Percentiles rank a stretch among this genome's conserved stretches.
Conservation (phyloP, 108 stramenopile genomes). For the Fistulifera pelliculosa region DNA sequence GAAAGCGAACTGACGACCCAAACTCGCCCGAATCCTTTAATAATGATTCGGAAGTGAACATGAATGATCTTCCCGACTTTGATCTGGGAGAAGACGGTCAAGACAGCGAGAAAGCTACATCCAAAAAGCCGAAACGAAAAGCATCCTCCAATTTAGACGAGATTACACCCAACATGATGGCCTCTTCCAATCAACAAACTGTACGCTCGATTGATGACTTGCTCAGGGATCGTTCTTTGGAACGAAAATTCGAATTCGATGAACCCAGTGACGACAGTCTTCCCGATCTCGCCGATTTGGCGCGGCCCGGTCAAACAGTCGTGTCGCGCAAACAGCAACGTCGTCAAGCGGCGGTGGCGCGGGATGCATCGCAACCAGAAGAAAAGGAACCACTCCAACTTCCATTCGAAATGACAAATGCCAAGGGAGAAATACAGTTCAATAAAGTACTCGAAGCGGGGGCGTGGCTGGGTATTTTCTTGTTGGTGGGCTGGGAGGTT, state of each 20-base stretch:
- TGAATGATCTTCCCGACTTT: conserved; percentile 66
- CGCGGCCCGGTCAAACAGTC: conserved; percentile 11
- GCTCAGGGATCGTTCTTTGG: conserved; percentile 39
- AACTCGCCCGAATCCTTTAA: not conserved
- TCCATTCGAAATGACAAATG: conserved; percentile 13
- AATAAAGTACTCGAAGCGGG: conserved; percentile 55
- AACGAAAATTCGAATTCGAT: conserved; percentile 38
- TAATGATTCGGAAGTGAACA: not conserved
- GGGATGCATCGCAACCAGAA: conserved; percentile 32
- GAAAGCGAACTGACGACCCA: conserved; percentile 11
- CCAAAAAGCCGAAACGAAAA: conserved; percentile 2
- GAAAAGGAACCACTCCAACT: conserved; percentile 23
- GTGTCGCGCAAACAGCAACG: conserved; percentile 51
- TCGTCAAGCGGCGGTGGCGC: conserved; percentile 34
- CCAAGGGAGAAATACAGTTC: conserved; percentile 22
- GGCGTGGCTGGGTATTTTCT: conserved; percentile 73
- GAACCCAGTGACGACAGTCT: conserved; percentile 24
- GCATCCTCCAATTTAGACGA: conserved; percentile 10
- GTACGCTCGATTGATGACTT: conserved; percentile 28
- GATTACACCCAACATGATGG: conserved; percentile 29
- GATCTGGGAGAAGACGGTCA: conserved; percentile 41
- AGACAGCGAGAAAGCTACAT: conserved; percentile 19
- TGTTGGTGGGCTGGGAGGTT: conserved; percentile 76
- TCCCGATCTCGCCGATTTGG: conserved; percentile 50
- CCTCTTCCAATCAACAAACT: conserved; percentile 9